Evolutionary conservation across 2,329 filamentous ascomycete genomes (phyloP), one percentile per base, ranked within the genome.

Genomic region (Trichoderma sp.): DNA sequence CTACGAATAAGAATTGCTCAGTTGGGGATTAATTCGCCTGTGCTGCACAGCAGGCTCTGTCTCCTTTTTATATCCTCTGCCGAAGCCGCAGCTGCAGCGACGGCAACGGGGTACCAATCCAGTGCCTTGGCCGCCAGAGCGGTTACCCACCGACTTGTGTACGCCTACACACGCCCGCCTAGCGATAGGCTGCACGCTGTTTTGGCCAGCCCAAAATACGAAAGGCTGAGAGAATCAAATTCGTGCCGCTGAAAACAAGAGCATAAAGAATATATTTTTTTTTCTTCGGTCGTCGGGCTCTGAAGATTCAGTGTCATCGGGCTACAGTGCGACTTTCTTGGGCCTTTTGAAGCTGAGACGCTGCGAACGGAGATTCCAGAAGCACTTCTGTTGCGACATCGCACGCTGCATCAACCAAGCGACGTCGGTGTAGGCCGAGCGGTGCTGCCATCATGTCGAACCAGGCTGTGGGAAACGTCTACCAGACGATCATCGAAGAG

Each of bases 401-500:
- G 20, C 43, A 26, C 66, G 55, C 28, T 63, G 63, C 65, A 65
- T 39, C 55, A 59, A n/a, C 39, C 71, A 65, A 66, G 28, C 72
- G 57, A 70, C 65, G 68, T 67, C 39, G 36, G 55, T 63, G 43
- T 36, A 66, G 65, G 71, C 71, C 71, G 74, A 71, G 53, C 34
- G 63, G 62, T 57, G 57, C 57, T 64, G 59, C 59, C 80, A 84
- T 74, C 72, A 90, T 90, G 88, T 90, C 88, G 72, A 90, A 90
- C 80, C 78, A 81, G 61, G 82, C 83, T 17, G 88, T 90, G 85
- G 96, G 96, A 78, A 84, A 85, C 76, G 91, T 98, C 79, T 99
- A 98, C 82, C 86, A 91, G 82, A 85, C 87, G 78, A 91, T 93
- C 81, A 93, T 93, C 79, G 86, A 91, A 74, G 93, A 96, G 84